These are phyloP conservation scores for Mariannaea sp. DNA, from an alignment of 2,329 filamentous ascomycete species.

Conservation along the genomic window DNA sequence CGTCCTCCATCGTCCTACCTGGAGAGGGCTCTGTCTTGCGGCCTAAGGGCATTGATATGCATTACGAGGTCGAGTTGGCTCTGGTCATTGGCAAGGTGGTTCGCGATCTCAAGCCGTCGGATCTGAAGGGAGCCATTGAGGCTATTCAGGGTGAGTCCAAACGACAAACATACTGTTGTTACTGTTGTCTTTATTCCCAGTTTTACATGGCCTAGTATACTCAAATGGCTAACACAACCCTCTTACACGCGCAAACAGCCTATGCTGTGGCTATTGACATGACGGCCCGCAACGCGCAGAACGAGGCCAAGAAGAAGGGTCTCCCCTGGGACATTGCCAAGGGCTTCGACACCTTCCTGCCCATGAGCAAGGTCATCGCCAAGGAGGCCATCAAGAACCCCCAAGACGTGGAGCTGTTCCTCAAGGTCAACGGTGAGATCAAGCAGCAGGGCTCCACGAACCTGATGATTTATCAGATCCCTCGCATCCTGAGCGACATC, in stretches of 20 bases:
- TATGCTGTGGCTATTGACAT: slow-evolving; percentile 96
- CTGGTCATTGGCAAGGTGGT: slow-evolving; percentile 84
- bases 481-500: slow-evolving; percentile 86
- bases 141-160: slow-evolving; percentile 78
- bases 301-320: slow-evolving; percentile 93
- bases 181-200: too few species aligned
- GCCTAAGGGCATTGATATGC: slow-evolving; percentile 81
- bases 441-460: slow-evolving; percentile 88
- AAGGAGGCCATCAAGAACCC: slow-evolving; percentile 84
- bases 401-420: slow-evolving; percentile 83
- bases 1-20: slow-evolving; percentile 82
- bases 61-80: slow-evolving; percentile 95
- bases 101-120: slow-evolving; percentile 74
- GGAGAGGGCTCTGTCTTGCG: slow-evolving; percentile 78
- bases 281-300: slow-evolving; percentile 93
- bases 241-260: too few species aligned
- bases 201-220: too few species aligned
- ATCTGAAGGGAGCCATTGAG: slow-evolving; percentile 76
- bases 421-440: slow-evolving; percentile 79
- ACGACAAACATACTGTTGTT: too few species aligned
- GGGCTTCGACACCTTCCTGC: slow-evolving; percentile 97
- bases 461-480: slow-evolving; percentile 92
- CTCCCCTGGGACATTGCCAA: slow-evolving; percentile 96
- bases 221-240: too few species aligned
- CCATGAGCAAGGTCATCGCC: slow-evolving; percentile 79